These are phyloP conservation scores for Phaeomoniella chlamydospora DNA, from an alignment of 2,329 filamentous ascomycete genomes.

Conservation along the genomic window DNA sequence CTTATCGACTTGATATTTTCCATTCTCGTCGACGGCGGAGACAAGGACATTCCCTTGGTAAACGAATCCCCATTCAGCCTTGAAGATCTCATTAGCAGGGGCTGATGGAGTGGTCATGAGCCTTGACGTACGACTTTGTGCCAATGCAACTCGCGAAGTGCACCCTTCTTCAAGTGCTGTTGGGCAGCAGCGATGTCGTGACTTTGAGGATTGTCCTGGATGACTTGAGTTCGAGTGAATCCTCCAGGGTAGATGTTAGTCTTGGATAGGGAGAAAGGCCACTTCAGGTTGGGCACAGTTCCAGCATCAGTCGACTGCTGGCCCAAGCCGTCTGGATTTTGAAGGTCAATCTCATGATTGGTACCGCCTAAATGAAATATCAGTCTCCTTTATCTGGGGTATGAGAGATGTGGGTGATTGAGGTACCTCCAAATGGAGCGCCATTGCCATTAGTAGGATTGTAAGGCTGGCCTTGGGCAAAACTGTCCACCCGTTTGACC, in stretches of 20 bases:
- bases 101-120: background rate
- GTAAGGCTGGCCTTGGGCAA: too few relatives aligned
- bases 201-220: conserved; percentile 51
- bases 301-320: conserved; percentile 48
- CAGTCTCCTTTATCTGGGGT: too few relatives aligned
- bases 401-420: too few relatives aligned
- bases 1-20: conserved; percentile 38
- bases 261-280: conserved; percentile 56
- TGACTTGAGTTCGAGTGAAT: conserved; percentile 52
- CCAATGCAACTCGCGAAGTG: conserved; percentile 53
- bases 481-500: too few relatives aligned
- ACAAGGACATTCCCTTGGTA: conserved; percentile 43
- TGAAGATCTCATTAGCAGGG: background rate
- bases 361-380: conserved; percentile 57
- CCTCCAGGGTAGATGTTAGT: conserved; percentile 48
- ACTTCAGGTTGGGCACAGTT: conserved; percentile 51
- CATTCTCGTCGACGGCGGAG: conserved; percentile 48
- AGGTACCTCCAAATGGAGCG: too few relatives aligned
- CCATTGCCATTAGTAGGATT: too few relatives aligned
- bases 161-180: conserved; percentile 52
- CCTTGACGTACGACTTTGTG: conserved; percentile 41
- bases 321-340: conserved; percentile 51
- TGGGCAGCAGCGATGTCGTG: conserved; percentile 54
- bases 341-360: conserved; percentile 43
- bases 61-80: conserved; percentile 55